Evolutionary conservation across 495 filamentous ascomycete genomes (phyloP).

Genomic region (Bacidia gigantensis): DNA sequence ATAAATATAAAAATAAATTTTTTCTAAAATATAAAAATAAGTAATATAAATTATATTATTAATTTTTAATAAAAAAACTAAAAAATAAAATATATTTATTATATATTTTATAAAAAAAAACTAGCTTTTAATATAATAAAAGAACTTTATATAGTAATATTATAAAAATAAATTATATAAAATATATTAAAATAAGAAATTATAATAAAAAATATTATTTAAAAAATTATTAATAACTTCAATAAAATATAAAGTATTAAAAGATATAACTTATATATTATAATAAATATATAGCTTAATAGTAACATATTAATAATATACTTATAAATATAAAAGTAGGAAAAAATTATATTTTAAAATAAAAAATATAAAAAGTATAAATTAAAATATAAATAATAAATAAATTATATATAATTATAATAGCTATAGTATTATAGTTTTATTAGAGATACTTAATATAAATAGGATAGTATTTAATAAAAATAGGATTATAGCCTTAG

Average conservation of each 20-base stretch:
- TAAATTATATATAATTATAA: not conserved
- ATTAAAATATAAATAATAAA: not conserved
- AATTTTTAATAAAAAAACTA: not conserved
- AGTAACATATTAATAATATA: not conserved
- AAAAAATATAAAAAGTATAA: conserved; percentile 1
- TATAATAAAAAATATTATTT: no score
- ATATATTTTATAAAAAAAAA: not conserved
- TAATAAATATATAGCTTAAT: not conserved
- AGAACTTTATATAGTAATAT: not conserved
- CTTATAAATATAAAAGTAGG: not conserved
- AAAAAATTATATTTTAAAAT: not conserved
- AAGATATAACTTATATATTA: not conserved
- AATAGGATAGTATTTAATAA: no score
- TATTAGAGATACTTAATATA: not conserved
- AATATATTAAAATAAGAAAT: not conserved
- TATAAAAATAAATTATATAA: conserved; percentile 1
- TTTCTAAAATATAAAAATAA: not conserved
- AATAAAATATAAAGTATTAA: not conserved
- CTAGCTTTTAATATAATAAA: not conserved
- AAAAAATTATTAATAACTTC: not conserved
- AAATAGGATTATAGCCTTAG: no score
- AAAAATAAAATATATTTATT: not conserved
- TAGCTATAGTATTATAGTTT: not conserved
- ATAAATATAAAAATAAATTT: not conserved
- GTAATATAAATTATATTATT: not conserved